These are phyloP conservation scores for Fagopyrum esculentum DNA, from an alignment of 148 eudicot genomes.

Conservation along the genomic window DNA sequence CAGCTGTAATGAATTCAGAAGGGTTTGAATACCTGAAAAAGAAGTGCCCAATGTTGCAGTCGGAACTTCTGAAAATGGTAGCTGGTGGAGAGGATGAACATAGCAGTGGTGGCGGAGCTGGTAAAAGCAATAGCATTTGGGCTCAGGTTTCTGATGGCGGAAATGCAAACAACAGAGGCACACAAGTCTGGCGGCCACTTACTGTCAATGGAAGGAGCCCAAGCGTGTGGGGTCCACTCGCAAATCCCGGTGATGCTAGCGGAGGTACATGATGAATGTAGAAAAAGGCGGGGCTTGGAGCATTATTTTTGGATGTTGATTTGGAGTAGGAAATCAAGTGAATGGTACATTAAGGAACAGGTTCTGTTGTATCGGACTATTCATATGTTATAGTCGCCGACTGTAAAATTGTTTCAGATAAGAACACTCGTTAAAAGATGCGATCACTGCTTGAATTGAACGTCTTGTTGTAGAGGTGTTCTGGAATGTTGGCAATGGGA, in stretches of 20 bases:
- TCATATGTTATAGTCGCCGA: neutral
- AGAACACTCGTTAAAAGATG: conserved; percentile 3
- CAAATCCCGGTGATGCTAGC: conserved; percentile 14
- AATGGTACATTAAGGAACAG: neutral
- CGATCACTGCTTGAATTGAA: neutral
- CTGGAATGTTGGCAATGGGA: neutral
- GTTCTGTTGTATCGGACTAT: neutral
- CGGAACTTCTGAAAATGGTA: conserved; percentile 40
- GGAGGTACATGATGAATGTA: conserved; percentile 11
- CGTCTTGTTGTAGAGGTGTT: neutral
- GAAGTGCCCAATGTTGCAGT: conserved; percentile 34
- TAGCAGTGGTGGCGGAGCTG: conserved; percentile 25
- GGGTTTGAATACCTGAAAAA: conserved; percentile 37
- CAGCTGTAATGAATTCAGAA: conserved; percentile 41
- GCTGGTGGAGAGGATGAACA: conserved; percentile 38
- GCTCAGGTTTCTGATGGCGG: conserved; percentile 37
- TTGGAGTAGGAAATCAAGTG: neutral
- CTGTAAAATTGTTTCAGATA: neutral
- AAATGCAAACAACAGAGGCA: conserved; percentile 24
- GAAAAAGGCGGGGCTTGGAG: neutral
- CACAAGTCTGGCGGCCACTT: conserved; percentile 17
- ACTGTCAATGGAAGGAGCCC: conserved; percentile 22
- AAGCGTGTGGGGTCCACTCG: conserved; percentile 24
- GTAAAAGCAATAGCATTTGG: conserved; percentile 32
- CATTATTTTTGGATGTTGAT: neutral